These are phyloP conservation scores for Keqinozyma sinolaborantium DNA, from an alignment of 1,139 yeast species.

Conservation along the genomic window DNA sequence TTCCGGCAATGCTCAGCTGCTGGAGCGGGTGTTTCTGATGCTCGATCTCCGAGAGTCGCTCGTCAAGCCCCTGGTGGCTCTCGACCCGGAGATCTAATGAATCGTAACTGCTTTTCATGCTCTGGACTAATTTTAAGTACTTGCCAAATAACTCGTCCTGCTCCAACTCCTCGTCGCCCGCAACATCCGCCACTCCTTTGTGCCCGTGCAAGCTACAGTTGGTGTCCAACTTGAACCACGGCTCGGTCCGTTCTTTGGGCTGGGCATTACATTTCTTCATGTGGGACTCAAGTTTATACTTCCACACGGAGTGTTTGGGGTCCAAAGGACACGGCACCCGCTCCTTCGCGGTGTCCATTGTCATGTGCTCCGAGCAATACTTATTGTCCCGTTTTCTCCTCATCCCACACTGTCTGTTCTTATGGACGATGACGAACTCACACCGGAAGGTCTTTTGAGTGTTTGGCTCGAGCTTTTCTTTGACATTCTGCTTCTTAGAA, in stretches of 20 bases:
- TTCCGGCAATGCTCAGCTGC: constrained; percentile 78
- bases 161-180: constrained; percentile 10
- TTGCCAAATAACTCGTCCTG: constrained; percentile 15
- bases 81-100: constrained; percentile 9
- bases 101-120: constrained; percentile 6
- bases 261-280: constrained; percentile 57
- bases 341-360: constrained; percentile 15
- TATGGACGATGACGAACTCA: constrained; percentile 42
- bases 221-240: constrained; percentile 41
- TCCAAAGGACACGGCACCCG: constrained; percentile 80
- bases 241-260: constrained; percentile 25
- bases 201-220: constrained; percentile 21
- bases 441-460: constrained; percentile 28
- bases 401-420: constrained; percentile 58
- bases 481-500: constrained; percentile 8
- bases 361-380: constrained; percentile 65
- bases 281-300: constrained; percentile 53
- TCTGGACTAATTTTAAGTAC: constrained; percentile 29
- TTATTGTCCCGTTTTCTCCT: constrained; percentile 47
- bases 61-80: constrained; percentile 28
- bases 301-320: constrained; percentile 71
- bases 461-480: constrained; percentile 4
- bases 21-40: constrained; percentile 75
- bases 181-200: neutral
- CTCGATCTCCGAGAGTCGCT: constrained; percentile 39